phyloP scores from a whole-genome alignment of 2,329 filamentous ascomycete species.

The Talaromyces sp. region DNA sequence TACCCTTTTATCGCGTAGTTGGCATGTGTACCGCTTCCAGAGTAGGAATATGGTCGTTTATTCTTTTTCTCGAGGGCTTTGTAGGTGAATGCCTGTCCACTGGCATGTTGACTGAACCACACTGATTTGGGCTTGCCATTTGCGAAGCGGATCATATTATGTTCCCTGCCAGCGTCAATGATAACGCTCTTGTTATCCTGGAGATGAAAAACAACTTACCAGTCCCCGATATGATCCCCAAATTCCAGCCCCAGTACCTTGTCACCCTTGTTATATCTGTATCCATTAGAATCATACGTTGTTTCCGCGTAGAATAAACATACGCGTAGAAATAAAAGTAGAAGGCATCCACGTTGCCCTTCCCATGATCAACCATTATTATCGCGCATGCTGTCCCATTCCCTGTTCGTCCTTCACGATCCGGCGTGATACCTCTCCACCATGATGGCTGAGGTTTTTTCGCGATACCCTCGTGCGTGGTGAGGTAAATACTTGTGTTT shows the following conservation, averaged over 20 bases:
- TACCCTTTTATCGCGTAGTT: constrained; percentile 62
- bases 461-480: constrained; percentile 52
- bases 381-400: constrained; percentile 56
- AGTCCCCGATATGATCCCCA: constrained; percentile 66
- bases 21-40: constrained; percentile 64
- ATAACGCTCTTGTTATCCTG: background rate
- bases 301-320: constrained; percentile 14
- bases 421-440: constrained; percentile 58
- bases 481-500: constrained; percentile 52
- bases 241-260: constrained; percentile 54
- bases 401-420: constrained; percentile 54
- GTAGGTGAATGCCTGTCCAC: constrained; percentile 66
- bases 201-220: constrained; percentile 40
- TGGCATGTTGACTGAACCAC: constrained; percentile 66
- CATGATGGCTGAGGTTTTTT: constrained; percentile 46
- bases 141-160: constrained; percentile 67
- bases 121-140: constrained; percentile 58
- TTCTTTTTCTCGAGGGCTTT: constrained; percentile 56
- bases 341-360: constrained; percentile 59
- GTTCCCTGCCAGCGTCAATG: constrained; percentile 52
- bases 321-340: constrained; percentile 66
- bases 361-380: constrained; percentile 61
- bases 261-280: constrained; percentile 57
- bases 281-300: constrained; percentile 2
- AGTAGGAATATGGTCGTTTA: constrained; percentile 59